phyloP scores from a whole-genome alignment of 2,329 filamentous ascomycete genomes.

The Hypoxylon sp. region DNA sequence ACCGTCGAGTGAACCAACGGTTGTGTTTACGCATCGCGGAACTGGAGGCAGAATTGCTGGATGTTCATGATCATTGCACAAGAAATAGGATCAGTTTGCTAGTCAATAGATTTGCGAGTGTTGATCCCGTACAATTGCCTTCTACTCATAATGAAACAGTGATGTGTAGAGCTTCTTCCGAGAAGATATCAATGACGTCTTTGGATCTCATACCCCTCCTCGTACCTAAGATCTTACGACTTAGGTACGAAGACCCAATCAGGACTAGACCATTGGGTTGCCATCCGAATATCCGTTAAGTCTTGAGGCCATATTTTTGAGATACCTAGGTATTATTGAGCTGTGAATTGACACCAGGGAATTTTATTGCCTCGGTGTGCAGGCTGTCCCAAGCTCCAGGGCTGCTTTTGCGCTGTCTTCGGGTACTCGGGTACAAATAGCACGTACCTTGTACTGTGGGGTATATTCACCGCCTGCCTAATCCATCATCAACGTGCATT shows the following conservation, averaged over 20 bases:
- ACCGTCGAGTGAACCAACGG: slow-evolving; percentile 50
- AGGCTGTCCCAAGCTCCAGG: no score
- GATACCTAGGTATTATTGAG: no score
- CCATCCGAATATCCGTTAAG: not conserved
- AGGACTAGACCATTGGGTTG: not conserved
- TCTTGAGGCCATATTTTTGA: not conserved
- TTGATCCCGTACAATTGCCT: slow-evolving; percentile 31
- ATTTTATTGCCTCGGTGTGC: no score
- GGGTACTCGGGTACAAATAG: slow-evolving; percentile 2
- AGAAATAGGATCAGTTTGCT: slow-evolving; percentile 45
- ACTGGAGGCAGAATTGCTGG: slow-evolving; percentile 39
- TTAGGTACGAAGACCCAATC: not conserved
- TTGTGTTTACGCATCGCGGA: slow-evolving; percentile 50
- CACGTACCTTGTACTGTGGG: slow-evolving; percentile 36
- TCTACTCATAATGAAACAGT: slow-evolving; percentile 7
- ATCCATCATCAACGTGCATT: slow-evolving; percentile 32
- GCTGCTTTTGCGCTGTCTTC: not conserved
- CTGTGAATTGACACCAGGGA: not conserved
- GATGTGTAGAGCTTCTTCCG: slow-evolving; percentile 13
- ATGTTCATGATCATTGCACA: slow-evolving; percentile 43
- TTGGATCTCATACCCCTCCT: slow-evolving; percentile 21
- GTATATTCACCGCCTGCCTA: slow-evolving; percentile 50
- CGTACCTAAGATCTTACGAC: not conserved
- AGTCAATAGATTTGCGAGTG: slow-evolving; percentile 50
- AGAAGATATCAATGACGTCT: slow-evolving; percentile 29